Conservation (phyloP, 2,329 filamentous ascomycete species). For the Torrubiella hemipterigena region DNA sequence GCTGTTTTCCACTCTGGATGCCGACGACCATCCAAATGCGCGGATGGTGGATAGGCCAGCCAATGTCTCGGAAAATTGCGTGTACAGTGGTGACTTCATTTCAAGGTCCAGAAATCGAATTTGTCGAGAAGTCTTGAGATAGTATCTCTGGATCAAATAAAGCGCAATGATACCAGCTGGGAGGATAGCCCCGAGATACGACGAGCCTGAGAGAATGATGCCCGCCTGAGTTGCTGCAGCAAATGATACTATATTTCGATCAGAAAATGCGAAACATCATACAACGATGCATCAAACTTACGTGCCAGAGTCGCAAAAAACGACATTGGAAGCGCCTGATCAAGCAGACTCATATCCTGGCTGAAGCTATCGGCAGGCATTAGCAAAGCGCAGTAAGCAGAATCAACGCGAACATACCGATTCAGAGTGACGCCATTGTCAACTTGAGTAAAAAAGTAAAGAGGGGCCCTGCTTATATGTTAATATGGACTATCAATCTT, state of each 20-base stretch:
- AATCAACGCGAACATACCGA: too few relatives aligned
- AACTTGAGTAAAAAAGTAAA: not conserved
- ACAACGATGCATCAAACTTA: conserved; percentile 14
- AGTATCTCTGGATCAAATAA: conserved; percentile 36
- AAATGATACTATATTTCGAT: too few relatives aligned
- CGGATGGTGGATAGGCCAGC: conserved; percentile 21
- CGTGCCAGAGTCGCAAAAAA: not conserved
- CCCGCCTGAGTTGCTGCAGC: conserved; percentile 25
- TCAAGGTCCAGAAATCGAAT: conserved; percentile 37
- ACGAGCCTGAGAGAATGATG: conserved; percentile 24
- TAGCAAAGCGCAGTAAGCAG: too few relatives aligned
- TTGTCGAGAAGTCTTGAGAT: conserved; percentile 42
- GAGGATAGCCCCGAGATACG: conserved; percentile 27
- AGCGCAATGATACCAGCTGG: conserved; percentile 26
- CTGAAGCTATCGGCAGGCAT: too few relatives aligned
- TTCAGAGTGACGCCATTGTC: not conserved
- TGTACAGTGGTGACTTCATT: conserved; percentile 19
- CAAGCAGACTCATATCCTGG: conserved; percentile 28
- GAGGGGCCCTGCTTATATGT: not conserved
- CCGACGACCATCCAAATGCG: conserved; percentile 24
- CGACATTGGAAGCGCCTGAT: conserved; percentile 20
- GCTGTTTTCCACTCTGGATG: conserved; percentile 23
- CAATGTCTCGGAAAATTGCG: conserved; percentile 19
- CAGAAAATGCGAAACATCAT: too few relatives aligned
- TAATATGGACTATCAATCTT: too few relatives aligned